Percentiles rank a stretch among this genome's conserved stretches.
Evolutionary conservation across 306 rosid genomes (phyloP).

Genomic region (Rosa rugosa): DNA sequence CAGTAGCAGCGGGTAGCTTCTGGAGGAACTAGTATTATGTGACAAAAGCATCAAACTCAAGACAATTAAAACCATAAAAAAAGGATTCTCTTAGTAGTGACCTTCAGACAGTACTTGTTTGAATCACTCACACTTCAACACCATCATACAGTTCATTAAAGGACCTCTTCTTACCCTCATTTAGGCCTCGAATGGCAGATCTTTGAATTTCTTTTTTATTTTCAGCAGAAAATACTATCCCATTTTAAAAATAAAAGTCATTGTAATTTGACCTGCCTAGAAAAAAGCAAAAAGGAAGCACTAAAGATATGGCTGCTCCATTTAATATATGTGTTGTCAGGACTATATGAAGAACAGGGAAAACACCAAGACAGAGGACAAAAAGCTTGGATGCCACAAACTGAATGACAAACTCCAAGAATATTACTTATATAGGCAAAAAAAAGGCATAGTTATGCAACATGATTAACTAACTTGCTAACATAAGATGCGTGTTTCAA

Average conservation of each 20-base stretch:
- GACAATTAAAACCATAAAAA: background rate
- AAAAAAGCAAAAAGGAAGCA: background rate
- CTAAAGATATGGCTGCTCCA: background rate
- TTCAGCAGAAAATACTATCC: background rate
- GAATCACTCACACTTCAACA: background rate
- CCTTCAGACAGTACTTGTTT: background rate
- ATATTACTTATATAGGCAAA: background rate
- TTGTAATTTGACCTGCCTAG: background rate
- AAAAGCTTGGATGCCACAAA: background rate
- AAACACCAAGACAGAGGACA: background rate
- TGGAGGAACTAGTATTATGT: background rate
- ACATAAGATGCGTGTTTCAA: background rate
- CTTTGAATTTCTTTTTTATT: background rate
- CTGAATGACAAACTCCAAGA: background rate
- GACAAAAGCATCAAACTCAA: background rate
- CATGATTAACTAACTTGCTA: background rate
- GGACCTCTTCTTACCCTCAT: background rate
- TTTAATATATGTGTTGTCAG: background rate
- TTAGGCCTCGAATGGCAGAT: background rate
- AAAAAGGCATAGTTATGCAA: background rate
- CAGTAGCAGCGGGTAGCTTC: background rate
- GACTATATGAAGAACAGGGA: background rate
- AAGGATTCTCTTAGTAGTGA: background rate
- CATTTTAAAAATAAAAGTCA: no score
- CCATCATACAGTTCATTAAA: background rate